A percentile compares a stretch with the other conserved stretches of the same genome.
Conservation (phyloP, 805 yeast species). For the Wickerhamia fluorescens region DNA sequence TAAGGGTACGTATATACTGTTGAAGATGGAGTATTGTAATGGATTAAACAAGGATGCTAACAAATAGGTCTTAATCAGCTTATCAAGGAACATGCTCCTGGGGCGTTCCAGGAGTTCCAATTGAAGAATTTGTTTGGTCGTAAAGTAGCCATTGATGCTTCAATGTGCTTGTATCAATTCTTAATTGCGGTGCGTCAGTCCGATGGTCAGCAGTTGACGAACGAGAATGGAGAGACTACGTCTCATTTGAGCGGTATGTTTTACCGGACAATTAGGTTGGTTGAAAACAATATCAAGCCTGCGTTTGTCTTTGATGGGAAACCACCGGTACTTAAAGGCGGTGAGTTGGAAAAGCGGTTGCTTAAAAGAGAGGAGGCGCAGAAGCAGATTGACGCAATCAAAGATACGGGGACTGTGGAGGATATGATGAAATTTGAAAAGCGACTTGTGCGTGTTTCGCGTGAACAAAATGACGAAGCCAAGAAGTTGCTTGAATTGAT, state of each 20-base stretch:
- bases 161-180: slow-evolving; percentile 95
- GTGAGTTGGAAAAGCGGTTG: slow-evolving; percentile 82
- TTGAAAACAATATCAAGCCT: slow-evolving; percentile 92
- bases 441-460: slow-evolving; percentile 81
- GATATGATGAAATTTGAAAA: slow-evolving; percentile 73
- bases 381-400: slow-evolving; percentile 63
- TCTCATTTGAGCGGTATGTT: slow-evolving; percentile 96
- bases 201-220: slow-evolving; percentile 90
- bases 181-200: slow-evolving; percentile 93
- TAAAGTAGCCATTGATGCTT: slow-evolving; percentile 95
- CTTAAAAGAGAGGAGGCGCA: slow-evolving; percentile 78
- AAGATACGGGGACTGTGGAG: slow-evolving; percentile 74
- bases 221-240: slow-evolving; percentile 82
- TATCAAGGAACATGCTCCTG: slow-evolving; percentile 84
- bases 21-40: neutral
- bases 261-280: slow-evolving; percentile 84
- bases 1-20: slow-evolving; percentile 15
- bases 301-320: slow-evolving; percentile 96
- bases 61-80: slow-evolving; percentile 73
- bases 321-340: slow-evolving; percentile 91
- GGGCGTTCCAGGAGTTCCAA: slow-evolving; percentile 68
- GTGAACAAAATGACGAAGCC: slow-evolving; percentile 92
- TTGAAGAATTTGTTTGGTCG: slow-evolving; percentile 86
- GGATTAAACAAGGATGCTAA: too few relatives aligned
- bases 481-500: slow-evolving; percentile 69